Conservation (phyloP, 1,284 basidiomycete genomes). For the Puccinia polysora region DNA sequence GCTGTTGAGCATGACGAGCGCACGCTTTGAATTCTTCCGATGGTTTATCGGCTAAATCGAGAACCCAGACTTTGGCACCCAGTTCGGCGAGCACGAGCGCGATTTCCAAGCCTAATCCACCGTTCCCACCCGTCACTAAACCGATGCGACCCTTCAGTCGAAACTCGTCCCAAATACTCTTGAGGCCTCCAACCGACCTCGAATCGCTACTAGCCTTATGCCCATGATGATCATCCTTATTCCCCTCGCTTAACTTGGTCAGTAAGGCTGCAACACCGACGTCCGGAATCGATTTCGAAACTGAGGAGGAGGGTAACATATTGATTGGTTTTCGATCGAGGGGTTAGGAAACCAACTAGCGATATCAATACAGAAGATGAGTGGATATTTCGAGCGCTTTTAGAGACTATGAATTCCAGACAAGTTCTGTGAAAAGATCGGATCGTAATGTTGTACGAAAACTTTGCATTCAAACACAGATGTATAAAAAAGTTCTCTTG, state of each 20-base stretch:
- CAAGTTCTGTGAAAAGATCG: too few species aligned
- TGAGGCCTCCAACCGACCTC: too few species aligned
- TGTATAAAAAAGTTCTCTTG: too few species aligned
- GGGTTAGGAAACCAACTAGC: too few species aligned
- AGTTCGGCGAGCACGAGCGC: slow-evolving; percentile 70
- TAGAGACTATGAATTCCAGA: too few species aligned
- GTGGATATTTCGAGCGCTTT: too few species aligned
- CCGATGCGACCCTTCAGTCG: slow-evolving; percentile 68
- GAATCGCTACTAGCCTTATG: too few species aligned
- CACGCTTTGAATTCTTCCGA: slow-evolving; percentile 65
- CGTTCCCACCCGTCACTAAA: slow-evolving; percentile 70
- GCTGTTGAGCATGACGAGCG: slow-evolving; percentile 57
- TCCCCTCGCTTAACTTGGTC: background rate
- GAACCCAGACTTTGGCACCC: slow-evolving; percentile 71
- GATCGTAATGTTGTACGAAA: too few species aligned
- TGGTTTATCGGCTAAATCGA: slow-evolving; percentile 66
- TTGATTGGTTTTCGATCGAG: too few species aligned
- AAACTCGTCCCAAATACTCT: slow-evolving; percentile 66
- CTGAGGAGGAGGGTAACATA: background rate
- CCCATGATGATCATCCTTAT: background rate
- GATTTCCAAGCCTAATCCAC: slow-evolving; percentile 77
- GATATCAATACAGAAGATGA: too few species aligned
- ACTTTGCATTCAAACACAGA: too few species aligned
- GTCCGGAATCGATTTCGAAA: background rate
- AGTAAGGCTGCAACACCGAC: slow-evolving; percentile 11